Conservation (phyloP, 2,329 filamentous ascomycete genomes). For the Zymoseptoria crescenta region DNA sequence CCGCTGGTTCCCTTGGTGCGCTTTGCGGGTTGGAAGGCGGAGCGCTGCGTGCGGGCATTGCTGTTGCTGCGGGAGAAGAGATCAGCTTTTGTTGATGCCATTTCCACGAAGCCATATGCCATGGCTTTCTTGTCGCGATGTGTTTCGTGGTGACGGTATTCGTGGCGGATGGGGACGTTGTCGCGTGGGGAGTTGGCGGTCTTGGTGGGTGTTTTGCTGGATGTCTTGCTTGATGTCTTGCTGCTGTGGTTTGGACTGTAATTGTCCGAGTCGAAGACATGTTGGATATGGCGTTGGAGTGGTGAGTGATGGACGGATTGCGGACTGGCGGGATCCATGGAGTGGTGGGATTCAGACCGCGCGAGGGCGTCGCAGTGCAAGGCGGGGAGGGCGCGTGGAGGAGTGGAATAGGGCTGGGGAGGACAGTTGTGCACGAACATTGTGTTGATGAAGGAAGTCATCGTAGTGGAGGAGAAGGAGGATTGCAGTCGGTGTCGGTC, state of each 20-base stretch:
- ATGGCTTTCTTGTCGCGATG: constrained; percentile 13
- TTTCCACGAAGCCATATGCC: constrained; percentile 20
- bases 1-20: constrained; percentile 77
- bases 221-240: not conserved
- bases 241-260: not conserved
- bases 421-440: constrained; percentile 54
- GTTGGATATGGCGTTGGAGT: constrained; percentile 27
- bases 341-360: constrained; percentile 31
- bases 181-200: constrained; percentile 3
- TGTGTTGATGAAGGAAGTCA: constrained; percentile 75
- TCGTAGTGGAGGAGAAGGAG: constrained; percentile 33
- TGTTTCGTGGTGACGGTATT: constrained; percentile 19
- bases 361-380: constrained; percentile 37
- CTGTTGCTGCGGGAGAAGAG: constrained; percentile 34
- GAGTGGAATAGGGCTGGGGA: constrained; percentile 28
- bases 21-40: constrained; percentile 83
- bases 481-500: no score
- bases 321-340: constrained; percentile 21
- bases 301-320: constrained; percentile 26
- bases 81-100: constrained; percentile 27
- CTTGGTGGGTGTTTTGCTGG: no score
- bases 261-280: constrained; percentile 16
- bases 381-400: constrained; percentile 34
- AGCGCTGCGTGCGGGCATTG: constrained; percentile 55
- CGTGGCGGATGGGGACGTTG: constrained; percentile 14